Evolutionary conservation across 169 alveolate genomes (phyloP).

Genomic region (Plasmodium vivax): DNA sequence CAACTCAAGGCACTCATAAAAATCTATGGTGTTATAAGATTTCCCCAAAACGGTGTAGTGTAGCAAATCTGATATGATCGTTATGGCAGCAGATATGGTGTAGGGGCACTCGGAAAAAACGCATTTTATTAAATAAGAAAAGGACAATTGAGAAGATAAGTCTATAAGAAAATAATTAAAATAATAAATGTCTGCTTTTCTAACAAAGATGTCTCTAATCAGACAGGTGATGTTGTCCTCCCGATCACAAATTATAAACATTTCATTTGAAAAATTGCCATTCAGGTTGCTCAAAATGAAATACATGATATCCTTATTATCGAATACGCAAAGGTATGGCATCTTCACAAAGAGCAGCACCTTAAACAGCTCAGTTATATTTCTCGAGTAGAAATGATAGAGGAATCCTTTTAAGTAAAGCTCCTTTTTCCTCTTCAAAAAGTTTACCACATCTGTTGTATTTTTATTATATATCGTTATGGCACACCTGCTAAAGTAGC

Average conservation of each 20-base stretch:
- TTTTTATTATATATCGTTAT: slow-evolving; percentile 56
- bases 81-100: slow-evolving; percentile 69
- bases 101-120: slow-evolving; percentile 52
- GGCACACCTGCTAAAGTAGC: slow-evolving; percentile 70
- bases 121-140: slow-evolving; percentile 29
- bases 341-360: slow-evolving; percentile 45
- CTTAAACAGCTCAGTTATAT: slow-evolving; percentile 59
- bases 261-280: slow-evolving; percentile 21
- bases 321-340: slow-evolving; percentile 48
- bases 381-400: slow-evolving; percentile 65
- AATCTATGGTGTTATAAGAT: slow-evolving; percentile 33
- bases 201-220: slow-evolving; percentile 57
- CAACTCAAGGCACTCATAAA: slow-evolving; percentile 48
- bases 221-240: slow-evolving; percentile 68
- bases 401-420: slow-evolving; percentile 54
- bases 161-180: slow-evolving; percentile 54
- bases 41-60: slow-evolving; percentile 42
- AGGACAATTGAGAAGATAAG: slow-evolving; percentile 45
- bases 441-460: slow-evolving; percentile 57
- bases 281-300: slow-evolving; percentile 46
- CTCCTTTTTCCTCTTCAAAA: slow-evolving; percentile 38
- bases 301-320: slow-evolving; percentile 37
- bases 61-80: slow-evolving; percentile 34
- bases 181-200: slow-evolving; percentile 65
- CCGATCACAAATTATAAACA: slow-evolving; percentile 23